A percentile compares a stretch with the other conserved stretches of the same genome.
Evolutionary conservation across 2,329 filamentous ascomycete species (phyloP).

Genomic region (Eutypella sp.): DNA sequence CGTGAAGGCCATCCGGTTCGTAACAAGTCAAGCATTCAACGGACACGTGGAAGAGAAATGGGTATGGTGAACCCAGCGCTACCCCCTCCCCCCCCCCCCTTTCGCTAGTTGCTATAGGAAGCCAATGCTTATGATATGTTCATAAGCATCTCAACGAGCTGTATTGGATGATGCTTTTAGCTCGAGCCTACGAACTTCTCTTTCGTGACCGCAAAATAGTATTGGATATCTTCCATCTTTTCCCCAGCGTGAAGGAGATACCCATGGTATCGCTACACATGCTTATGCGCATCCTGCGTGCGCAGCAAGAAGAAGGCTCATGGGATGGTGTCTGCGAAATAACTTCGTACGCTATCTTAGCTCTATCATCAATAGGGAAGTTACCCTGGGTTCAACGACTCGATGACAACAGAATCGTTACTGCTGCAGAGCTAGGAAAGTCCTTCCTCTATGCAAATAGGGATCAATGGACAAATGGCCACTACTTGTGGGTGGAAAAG

Average conservation of each 20-base stretch:
- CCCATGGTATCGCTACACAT: conserved; percentile 5
- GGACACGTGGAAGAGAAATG: conserved; percentile 18
- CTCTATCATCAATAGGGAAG: neutral
- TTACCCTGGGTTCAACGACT: conserved; percentile 2
- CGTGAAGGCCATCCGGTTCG: conserved; percentile 18
- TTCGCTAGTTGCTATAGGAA: neutral
- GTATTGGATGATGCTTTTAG: conserved; percentile 7
- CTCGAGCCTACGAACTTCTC: neutral
- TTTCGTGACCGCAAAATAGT: neutral
- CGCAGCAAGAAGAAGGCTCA: conserved; percentile 2
- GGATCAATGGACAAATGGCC: neutral
- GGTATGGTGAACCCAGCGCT: conserved; percentile 11
- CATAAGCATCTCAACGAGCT: conserved; percentile 3
- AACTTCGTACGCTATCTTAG: conserved; percentile 5
- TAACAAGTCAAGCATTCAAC: conserved; percentile 10
- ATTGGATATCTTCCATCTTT: neutral
- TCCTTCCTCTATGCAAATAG: neutral
- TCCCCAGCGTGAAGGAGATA: conserved; percentile 1
- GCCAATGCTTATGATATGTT: neutral
- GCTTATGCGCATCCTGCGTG: neutral
- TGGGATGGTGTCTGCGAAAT: conserved; percentile 7
- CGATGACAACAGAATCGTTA: neutral
- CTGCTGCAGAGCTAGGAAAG: neutral
- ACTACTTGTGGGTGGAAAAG: conserved; percentile 3
- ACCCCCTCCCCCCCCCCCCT: too few relatives aligned